Evolutionary conservation across 139 green algal genomes (phyloP), one percentile per base, ranked within the genome.

Genomic region (Medakamo hakoo): DNA sequence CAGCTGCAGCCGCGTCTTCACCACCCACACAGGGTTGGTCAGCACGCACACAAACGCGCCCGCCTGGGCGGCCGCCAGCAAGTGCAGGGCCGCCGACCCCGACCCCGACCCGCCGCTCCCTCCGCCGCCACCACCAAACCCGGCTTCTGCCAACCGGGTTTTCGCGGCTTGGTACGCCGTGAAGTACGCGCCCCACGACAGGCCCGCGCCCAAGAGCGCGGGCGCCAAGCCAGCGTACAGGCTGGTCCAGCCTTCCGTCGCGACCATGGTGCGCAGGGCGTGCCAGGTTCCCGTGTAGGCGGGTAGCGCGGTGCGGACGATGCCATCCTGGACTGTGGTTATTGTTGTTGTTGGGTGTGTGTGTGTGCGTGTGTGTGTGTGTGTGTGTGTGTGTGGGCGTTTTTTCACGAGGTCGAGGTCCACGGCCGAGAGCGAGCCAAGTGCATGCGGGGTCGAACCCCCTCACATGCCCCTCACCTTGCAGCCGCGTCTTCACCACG

Each of bases 11-110:
- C 88, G 77, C 9, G 89, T 95, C 68, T 97, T 97, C 30, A 95
- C 77, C 14, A 96, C 79, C 89, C 90, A 97, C 25, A 96, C 78
- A 2, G 89, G 90, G 68, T 96, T 97, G 4, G 90, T 96, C 3
- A 91, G 20, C 2, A 89, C 49, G 60, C 80, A 87, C 24, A 94
- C 86, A 80, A 90, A 74, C 16, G 26, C 27, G n/a, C 88, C 87
- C 22, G 87, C 87, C 66, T 93, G 79, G 57, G 85, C 79, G 18
- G 85, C 87, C 48, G 73, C 86, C 59, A 78, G 25, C 49, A 91
- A 79, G 61, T 93, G 81, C 70, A 81, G 76, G 18, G 19, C 63
- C 1, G 84, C 57, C 24, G 3, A 93, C 70, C 26, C 76, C 62
- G 1, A 69, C 60, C 21, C 29, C 57, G 24, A 30, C 57, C 20